Conservation (phyloP, 1,284 basidiomycete genomes). For the Pseudozyma flocculosa region DNA sequence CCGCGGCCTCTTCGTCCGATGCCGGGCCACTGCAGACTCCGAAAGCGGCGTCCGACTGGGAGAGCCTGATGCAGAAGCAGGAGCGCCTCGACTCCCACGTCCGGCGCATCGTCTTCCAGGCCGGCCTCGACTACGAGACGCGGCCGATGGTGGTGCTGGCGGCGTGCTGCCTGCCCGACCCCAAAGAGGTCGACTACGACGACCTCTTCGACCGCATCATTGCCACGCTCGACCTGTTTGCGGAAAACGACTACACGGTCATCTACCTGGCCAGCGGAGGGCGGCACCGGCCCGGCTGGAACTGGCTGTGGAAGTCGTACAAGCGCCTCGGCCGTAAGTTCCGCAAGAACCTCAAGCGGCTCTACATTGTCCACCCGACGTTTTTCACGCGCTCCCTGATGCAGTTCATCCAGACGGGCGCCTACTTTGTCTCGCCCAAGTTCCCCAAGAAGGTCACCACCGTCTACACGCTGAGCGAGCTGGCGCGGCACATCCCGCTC, state of each 20-base stretch:
- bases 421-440: slow-evolving; percentile 83
- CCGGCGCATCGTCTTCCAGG: slow-evolving; percentile 74
- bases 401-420: slow-evolving; percentile 82
- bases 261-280: slow-evolving; percentile 81
- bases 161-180: slow-evolving; percentile 70
- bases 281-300: slow-evolving; percentile 74
- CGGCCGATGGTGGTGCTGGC: slow-evolving; percentile 81
- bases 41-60: slow-evolving; percentile 52
- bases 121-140: slow-evolving; percentile 84
- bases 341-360: slow-evolving; percentile 78
- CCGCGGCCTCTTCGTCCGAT: background rate
- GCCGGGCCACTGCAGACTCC: background rate
- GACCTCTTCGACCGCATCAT: slow-evolving; percentile 64
- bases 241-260: slow-evolving; percentile 79
- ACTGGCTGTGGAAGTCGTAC: slow-evolving; percentile 86
- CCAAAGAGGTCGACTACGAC: slow-evolving; percentile 74
- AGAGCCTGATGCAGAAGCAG: slow-evolving; percentile 25
- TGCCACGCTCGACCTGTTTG: slow-evolving; percentile 43
- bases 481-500: slow-evolving; percentile 73
- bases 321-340: slow-evolving; percentile 60
- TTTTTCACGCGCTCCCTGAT: slow-evolving; percentile 68
- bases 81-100: slow-evolving; percentile 65
- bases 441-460: slow-evolving; percentile 80
- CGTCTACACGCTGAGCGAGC: slow-evolving; percentile 71
- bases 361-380: slow-evolving; percentile 82